Base-by-base conservation (phyloP, 495 filamentous ascomycete species). In the Hyaloscypha hepaticicola region DNA sequence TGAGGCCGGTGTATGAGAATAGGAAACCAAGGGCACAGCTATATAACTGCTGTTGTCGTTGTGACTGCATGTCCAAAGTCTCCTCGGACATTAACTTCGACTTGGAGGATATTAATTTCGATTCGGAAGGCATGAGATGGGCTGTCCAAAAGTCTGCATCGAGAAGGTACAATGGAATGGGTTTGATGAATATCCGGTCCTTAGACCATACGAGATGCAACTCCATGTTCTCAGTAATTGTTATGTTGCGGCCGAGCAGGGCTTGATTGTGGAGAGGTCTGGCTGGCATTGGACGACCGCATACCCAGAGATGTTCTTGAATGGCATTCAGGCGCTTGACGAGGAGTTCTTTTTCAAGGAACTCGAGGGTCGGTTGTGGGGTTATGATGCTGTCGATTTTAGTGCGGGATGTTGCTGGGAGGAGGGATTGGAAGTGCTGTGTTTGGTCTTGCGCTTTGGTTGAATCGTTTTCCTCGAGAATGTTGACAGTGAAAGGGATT, bases 191-290 rank as follows among this genome's bases (percentile, higher is more conserved):
- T 22, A 87, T 79, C 0, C 72, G 63, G 11, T 75, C 58, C 22
- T 82, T 67, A 51, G 70, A 65, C 86, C 84, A 89, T 16, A 87
- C 76, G 0, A 88, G 76, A 59, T 89, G 85, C 12, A 86, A 72
- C 8, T 78, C 71, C 0, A 77, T 72, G 27, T 82, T 62, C 55
- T 89, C 84, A 4, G 75, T 78, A 6, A 79, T 53, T 12, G 80
- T 26, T 16, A 86, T 81, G 1, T 73, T 52, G 0, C 84, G 80
- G 14, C 75, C 74, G 34, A 76, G 70, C 1, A 82, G 70, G 19
- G 27, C 38, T 62, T 85, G 81, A 28, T 70, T 67, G 57, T 81
- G 75, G 14, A 86, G 72, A 3, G 78, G 33, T 28, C 69, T 72
- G 56, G 76, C 74, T 60, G 77, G 63, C 49, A 28, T 24, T 9